Base-by-base conservation (phyloP, 2,329 filamentous ascomycete species). In the Colletotrichum karsti region DNA sequence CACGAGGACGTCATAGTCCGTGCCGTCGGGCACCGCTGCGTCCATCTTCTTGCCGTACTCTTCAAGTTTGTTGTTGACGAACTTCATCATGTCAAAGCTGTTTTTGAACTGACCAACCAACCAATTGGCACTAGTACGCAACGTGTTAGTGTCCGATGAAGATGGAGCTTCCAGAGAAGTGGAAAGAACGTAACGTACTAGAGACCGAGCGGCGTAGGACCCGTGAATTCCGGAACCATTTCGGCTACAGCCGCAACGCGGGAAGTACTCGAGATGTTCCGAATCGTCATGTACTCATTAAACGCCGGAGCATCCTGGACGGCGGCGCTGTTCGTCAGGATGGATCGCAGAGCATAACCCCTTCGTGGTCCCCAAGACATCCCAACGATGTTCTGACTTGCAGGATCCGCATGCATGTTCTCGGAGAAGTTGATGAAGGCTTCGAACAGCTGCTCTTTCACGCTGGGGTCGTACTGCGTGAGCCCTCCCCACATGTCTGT, bases 161-260 rank as follows among this genome's bases (percentile, higher is more conserved):
- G 22, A 15, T 13, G 7, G 15, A 8, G 15, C 4, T 10, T 1
- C 18, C 13, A 8, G 22, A 2, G n/a, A 8, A 7, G 15, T n/a
- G n/a, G n/a, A n/a, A n/a, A n/a, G n/a, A n/a, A n/a, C n/a, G n/a
- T n/a, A n/a, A 67, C 58, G 22, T 57, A 67, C 58, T 56, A 76
- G 5, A 75, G 73, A 7, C 75, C 76, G 0, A 77, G 72, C 13
- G 76, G 75, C 2, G 76, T 77, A 41, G 76, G 74, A 0, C 76
- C 75, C 20, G 76, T 77, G 51, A 77, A 77, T 28, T 76, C 71
- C 1, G 75, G 75, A 0, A 77, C 75, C 3, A 77, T 72, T 15
- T 77, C 73, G 2, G 72, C 67, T 5, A 75, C 70, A 5, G 73
- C 56, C 7, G 74, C 75, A 1, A 72, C 70, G 1, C 53, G 68